Evolutionary conservation across 352 stramenopile genomes (phyloP), one percentile per base, ranked within the genome.

Genomic region (Pythium diclinum): DNA sequence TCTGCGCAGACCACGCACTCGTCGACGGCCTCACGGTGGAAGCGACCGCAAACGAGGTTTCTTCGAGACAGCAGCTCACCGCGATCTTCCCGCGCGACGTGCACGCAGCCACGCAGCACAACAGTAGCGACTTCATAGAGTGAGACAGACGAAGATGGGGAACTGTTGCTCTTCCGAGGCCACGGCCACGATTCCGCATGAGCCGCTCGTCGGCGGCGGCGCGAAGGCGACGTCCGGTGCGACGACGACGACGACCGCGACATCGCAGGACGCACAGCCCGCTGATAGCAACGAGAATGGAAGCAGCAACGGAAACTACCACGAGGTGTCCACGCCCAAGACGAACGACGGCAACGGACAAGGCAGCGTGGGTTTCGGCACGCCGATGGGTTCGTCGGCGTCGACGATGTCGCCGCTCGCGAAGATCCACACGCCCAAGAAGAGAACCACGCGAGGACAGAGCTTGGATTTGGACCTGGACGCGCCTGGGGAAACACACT

Each of bases 131-230:
- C 38, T 47, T 36, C n/a, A n/a, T n/a, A n/a, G 32, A 47, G 6
- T 47, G 38, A 17, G 38, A 19, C n/a, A n/a, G n/a, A 17, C 16
- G 47, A 56, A 52, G 17, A 94, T 94, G 85, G 85, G 85, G 30
- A 92, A 92, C 61, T 94, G 85, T 78, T 94, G 85, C 82, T 94
- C 85, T 30, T 87, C 72, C 8, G 79, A 89, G 25, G 76, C 79
- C 21, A 71, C 75, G 33, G 73, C 71, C 42, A 71, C 73, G 6
- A 68, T 72, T 42, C 61, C 58, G 53, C 61, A 36, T 28, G 57
- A 47, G 2, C 13, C 65, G 17, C 0, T 19, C 6, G 19, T 34
- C 21, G 28, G 9, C 4, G 51, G 21, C 7, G 48, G 19, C 0
- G 21, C 21, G 21, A 61, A 61, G 40, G 36, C 51, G 19, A 40